Evolutionary conservation across 306 rosid genomes (phyloP), one percentile per base, ranked within the genome.

Genomic region (Fragaria iinumae): DNA sequence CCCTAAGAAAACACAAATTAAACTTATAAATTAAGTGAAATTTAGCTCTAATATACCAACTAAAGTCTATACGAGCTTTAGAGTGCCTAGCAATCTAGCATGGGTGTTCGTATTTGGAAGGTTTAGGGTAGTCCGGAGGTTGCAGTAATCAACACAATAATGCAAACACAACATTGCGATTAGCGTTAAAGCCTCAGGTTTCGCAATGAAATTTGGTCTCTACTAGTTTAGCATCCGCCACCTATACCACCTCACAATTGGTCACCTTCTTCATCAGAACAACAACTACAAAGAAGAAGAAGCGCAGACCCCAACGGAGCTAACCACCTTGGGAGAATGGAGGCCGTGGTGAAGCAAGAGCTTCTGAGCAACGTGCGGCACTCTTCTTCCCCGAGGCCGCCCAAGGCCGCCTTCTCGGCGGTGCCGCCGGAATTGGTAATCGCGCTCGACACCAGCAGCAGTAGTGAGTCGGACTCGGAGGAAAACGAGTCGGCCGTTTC

Each of bases 321-420:
- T 25, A 11, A 12, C 8, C 2, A 8, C 29, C 9, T 32, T 32
- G 8, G 34, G 11, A 78, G 48, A 27, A 93, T 93, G 97, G 90
- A 84, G 5, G 76, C 76, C n/a, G 50, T 41, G 12, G 84, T 92
- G 0, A 92, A 91, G 83, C 69, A 77, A 23, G 96, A 93, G 77
- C 50, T 32, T 4, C 13, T 38, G 0, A 89, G 79, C 23, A 55
- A 16, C 32, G 59, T 6, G 44, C 45, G 25, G 8, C 11, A 32
- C 47, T 49, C 56, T 36, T 55, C 56, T 34, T 59, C 29, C 62
- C 29, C 4, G 13, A 63, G n/a, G 43, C 77, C 50, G 41, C 77
- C 56, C 36, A 77, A 16, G 62, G 81, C 32, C 34, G 73, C 14
- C 73, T 71, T 52, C 73, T 11, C 66, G 66, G 20, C 41, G 41